phyloP scores from a whole-genome alignment of 768 basidiomycete genomes.

The Pleurotus tuoliensis region DNA sequence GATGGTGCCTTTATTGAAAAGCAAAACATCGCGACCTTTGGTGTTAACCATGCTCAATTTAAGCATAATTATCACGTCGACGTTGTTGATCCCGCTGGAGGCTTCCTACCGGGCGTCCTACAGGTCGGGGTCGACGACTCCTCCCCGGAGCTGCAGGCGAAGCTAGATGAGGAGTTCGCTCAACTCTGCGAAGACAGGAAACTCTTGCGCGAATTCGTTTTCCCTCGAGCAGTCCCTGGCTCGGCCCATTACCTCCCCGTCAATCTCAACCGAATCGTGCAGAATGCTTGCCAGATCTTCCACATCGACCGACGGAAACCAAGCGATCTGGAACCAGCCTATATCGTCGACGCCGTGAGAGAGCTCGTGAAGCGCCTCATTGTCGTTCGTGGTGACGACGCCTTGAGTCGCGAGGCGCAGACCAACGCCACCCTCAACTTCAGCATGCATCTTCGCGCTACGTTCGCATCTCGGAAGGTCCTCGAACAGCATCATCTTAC shows the following conservation, averaged over 20 bases:
- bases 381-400: constrained; percentile 85
- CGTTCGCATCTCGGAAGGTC: constrained; percentile 82
- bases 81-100: constrained; percentile 76
- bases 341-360: constrained; percentile 78
- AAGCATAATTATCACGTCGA: constrained; percentile 94
- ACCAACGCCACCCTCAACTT: constrained; percentile 88
- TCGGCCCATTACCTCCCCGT: constrained; percentile 87
- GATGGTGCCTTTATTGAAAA: constrained; percentile 97
- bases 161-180: constrained; percentile 69
- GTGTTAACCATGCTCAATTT: constrained; percentile 76
- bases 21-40: constrained; percentile 89
- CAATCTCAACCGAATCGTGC: constrained; percentile 91
- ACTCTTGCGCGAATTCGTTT: constrained; percentile 77
- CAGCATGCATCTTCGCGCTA: constrained; percentile 89
- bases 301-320: constrained; percentile 93
- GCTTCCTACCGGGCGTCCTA: constrained; percentile 75
- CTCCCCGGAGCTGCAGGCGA: constrained; percentile 76
- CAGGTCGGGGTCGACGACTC: constrained; percentile 87
- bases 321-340: constrained; percentile 83
- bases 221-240: constrained; percentile 68
- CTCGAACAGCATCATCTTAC: constrained; percentile 87
- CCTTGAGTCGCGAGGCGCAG: constrained; percentile 73
- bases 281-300: constrained; percentile 95
- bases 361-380: constrained; percentile 74
- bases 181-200: constrained; percentile 73